Evolutionary conservation across 306 rosid genomes (phyloP).

Genomic region (Cucurbita moschata): DNA sequence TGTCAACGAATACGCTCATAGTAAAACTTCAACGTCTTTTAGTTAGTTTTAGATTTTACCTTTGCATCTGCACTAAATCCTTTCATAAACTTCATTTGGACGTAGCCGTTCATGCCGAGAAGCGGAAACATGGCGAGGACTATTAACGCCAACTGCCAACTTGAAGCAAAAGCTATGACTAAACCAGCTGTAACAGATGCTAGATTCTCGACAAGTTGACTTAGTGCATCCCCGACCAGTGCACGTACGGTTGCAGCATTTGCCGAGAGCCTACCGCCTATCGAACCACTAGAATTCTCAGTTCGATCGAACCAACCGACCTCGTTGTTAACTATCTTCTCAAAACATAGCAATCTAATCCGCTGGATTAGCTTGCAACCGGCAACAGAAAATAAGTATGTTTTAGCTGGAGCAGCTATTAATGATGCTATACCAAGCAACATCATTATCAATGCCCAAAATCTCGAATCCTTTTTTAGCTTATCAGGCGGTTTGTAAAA

Average conservation of each 20-base stretch:
- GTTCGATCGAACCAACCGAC: constrained; percentile 59
- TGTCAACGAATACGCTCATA: not conserved
- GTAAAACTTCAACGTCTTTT: not conserved
- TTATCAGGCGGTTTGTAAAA: constrained; percentile 45
- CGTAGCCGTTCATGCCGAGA: constrained; percentile 28
- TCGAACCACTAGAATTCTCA: constrained; percentile 59
- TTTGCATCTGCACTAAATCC: constrained; percentile 52
- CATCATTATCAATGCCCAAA: constrained; percentile 49
- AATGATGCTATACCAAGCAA: constrained; percentile 28
- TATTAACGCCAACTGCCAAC: constrained; percentile 55
- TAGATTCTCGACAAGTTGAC: constrained; percentile 39
- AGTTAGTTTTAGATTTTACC: constrained; percentile 24
- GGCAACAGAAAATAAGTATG: constrained; percentile 51
- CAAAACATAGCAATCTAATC: constrained; percentile 45
- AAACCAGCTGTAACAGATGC: constrained; percentile 37
- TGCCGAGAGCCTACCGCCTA: constrained; percentile 61
- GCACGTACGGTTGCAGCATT: constrained; percentile 51
- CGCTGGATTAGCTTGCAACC: constrained; percentile 47
- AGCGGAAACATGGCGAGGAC: constrained; percentile 47
- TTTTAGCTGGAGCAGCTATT: constrained; percentile 24
- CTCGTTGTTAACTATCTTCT: constrained; percentile 63
- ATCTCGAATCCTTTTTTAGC: constrained; percentile 40
- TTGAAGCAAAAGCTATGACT: constrained; percentile 46
- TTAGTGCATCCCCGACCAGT: constrained; percentile 61
- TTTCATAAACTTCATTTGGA: constrained; percentile 40